phyloP scores from a whole-genome alignment of 23 red algal genomes.

The Cyanidium caldarium region DNA sequence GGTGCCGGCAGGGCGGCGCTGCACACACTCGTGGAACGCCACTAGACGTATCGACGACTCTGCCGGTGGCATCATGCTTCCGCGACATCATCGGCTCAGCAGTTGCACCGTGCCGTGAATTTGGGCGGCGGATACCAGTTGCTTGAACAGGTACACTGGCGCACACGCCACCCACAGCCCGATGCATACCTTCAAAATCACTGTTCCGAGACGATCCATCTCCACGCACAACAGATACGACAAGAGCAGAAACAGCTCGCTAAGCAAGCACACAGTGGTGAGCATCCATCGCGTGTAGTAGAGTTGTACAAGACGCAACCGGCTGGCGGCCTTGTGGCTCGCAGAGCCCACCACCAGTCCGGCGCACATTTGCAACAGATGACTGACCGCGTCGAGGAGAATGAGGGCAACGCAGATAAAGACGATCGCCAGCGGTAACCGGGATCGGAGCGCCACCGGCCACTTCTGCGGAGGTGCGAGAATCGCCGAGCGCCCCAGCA shows the following conservation, averaged over 20 bases:
- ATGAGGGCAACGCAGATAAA: constrained; percentile 31
- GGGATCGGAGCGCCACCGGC: neutral
- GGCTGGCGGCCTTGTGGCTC: constrained; percentile 45
- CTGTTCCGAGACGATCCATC: no score
- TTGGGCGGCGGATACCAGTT: neutral
- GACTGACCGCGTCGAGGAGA: constrained; percentile 58
- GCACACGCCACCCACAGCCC: neutral
- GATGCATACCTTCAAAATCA: no score
- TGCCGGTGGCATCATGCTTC: no score
- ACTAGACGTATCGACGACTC: no score
- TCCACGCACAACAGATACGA: constrained; percentile 23
- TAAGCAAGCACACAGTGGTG: constrained; percentile 61
- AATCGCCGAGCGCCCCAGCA: neutral
- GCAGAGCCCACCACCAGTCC: constrained; percentile 18
- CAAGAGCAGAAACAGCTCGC: constrained; percentile 63
- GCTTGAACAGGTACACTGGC: neutral
- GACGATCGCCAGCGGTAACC: constrained; percentile 6
- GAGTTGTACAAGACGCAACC: constrained; percentile 25
- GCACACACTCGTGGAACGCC: no score
- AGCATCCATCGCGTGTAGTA: constrained; percentile 68
- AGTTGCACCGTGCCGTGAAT: neutral
- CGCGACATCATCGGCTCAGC: neutral
- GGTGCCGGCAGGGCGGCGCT: no score
- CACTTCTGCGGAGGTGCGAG: neutral
- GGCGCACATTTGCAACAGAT: constrained; percentile 72